Percentiles rank a stretch among this genome's conserved stretches.
Conservation (phyloP, 1,139 yeast species). For the Yamadazyma blattariae region DNA sequence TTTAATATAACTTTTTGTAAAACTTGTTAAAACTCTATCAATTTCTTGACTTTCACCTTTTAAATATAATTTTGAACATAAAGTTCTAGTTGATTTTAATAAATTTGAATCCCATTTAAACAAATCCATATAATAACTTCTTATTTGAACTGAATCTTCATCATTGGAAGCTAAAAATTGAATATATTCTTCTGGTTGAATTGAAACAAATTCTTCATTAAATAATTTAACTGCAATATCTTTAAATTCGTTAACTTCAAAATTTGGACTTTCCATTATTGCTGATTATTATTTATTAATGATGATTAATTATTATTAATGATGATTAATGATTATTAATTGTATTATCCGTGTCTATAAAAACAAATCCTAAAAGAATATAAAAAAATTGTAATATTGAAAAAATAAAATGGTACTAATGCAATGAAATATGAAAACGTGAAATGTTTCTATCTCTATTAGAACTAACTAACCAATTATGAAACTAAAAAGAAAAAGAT, state of each 20-base stretch:
- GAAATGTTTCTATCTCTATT: too few species aligned
- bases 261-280: slow-evolving; percentile 1
- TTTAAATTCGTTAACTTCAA: slow-evolving; percentile 7
- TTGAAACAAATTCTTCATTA: slow-evolving; percentile 40
- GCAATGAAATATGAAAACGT: too few species aligned
- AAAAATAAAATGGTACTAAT: too few species aligned
- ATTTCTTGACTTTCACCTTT: slow-evolving; percentile 85
- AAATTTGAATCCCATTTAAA: slow-evolving; percentile 51
- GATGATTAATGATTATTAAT: too few species aligned
- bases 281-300: neutral
- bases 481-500: too few species aligned
- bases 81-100: slow-evolving; percentile 52
- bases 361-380: too few species aligned
- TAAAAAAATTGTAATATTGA: too few species aligned
- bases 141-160: slow-evolving; percentile 37
- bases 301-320: too few species aligned
- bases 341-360: too few species aligned
- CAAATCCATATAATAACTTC: slow-evolving; percentile 45
- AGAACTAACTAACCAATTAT: too few species aligned
- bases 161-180: slow-evolving; percentile 45
- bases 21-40: slow-evolving; percentile 68
- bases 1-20: slow-evolving; percentile 65
- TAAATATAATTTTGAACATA: slow-evolving; percentile 66
- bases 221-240: slow-evolving; percentile 39
- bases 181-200: slow-evolving; percentile 47